These are phyloP conservation scores for Saussurea involucrata DNA, from an alignment of 129 eudicot species.

Conservation along the genomic window DNA sequence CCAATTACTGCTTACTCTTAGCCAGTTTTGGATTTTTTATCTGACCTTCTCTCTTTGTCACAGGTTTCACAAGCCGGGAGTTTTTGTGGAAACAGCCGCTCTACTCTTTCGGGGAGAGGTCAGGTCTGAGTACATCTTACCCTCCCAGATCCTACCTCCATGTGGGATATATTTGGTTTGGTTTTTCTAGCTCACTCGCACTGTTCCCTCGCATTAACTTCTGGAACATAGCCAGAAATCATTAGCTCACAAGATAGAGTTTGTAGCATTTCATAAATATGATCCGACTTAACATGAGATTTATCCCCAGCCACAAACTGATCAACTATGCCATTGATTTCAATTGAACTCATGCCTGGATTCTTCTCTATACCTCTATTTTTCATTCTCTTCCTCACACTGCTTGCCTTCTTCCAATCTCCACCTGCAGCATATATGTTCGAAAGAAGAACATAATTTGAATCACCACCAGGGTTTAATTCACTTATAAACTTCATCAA, in stretches of 20 bases:
- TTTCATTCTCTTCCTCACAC: constrained; percentile 57
- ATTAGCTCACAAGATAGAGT: constrained; percentile 36
- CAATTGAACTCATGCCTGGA: constrained; percentile 51
- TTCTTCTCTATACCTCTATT: constrained; percentile 45
- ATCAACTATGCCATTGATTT: constrained; percentile 37
- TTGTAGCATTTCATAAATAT: constrained; percentile 34
- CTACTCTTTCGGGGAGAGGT: neutral
- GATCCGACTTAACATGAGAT: constrained; percentile 36
- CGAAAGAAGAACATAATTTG: constrained; percentile 48
- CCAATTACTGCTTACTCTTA: neutral
- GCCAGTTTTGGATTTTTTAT: neutral
- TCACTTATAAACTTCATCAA: constrained; percentile 24
- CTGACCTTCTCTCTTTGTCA: neutral
- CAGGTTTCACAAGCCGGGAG: neutral
- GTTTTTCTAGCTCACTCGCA: neutral
- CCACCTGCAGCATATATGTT: constrained; percentile 57
- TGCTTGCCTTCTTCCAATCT: constrained; percentile 50
- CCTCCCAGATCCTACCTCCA: neutral
- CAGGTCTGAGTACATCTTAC: neutral
- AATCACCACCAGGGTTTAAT: constrained; percentile 41
- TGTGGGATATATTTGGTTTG: neutral
- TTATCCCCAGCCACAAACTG: constrained; percentile 56
- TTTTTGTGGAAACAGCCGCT: neutral
- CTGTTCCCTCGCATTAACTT: constrained; percentile 14
- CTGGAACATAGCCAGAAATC: constrained; percentile 20